These are phyloP conservation scores for Teratosphaeria nubilosa DNA, from an alignment of 2,329 filamentous ascomycete genomes.

Conservation along the genomic window DNA sequence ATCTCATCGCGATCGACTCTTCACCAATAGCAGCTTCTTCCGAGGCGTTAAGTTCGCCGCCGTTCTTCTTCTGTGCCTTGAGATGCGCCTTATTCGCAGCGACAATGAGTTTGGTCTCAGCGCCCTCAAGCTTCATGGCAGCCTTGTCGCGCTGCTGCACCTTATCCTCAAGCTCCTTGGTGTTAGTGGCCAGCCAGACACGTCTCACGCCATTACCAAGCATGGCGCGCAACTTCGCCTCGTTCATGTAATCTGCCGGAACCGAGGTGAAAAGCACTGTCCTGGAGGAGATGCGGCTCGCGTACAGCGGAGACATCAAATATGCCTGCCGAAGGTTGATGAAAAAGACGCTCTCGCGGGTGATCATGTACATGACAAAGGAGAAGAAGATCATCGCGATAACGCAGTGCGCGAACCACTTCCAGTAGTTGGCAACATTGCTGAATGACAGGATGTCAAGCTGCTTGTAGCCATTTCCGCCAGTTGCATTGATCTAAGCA, in stretches of 20 bases:
- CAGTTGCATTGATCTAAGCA: slow-evolving; percentile 62
- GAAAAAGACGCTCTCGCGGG: slow-evolving; percentile 81
- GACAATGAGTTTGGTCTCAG: slow-evolving; percentile 77
- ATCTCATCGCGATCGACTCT: slow-evolving; percentile 61
- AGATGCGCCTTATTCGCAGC: slow-evolving; percentile 61
- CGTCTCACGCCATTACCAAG: slow-evolving; percentile 73
- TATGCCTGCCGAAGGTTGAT: slow-evolving; percentile 91
- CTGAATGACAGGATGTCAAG: slow-evolving; percentile 71
- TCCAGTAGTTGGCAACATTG: slow-evolving; percentile 55
- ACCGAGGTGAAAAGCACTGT: slow-evolving; percentile 86
- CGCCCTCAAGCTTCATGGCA: slow-evolving; percentile 72
- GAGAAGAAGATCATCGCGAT: slow-evolving; percentile 73
- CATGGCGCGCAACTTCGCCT: slow-evolving; percentile 64
- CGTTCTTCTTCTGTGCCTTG: slow-evolving; percentile 53
- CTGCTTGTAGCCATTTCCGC: slow-evolving; percentile 53
- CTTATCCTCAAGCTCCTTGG: slow-evolving; percentile 65
- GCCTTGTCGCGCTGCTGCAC: slow-evolving; percentile 73
- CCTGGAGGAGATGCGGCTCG: slow-evolving; percentile 75
- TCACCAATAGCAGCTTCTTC: slow-evolving; percentile 44
- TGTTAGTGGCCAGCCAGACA: slow-evolving; percentile 75
- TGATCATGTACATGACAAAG: slow-evolving; percentile 81
- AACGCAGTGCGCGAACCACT: slow-evolving; percentile 73
- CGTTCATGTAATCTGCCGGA: slow-evolving; percentile 65
- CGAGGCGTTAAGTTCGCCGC: slow-evolving; percentile 25
- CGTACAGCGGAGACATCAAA: slow-evolving; percentile 72